Conservation (phyloP, 371 early-diverging fungal species). For the Capniomyces stellatus region DNA sequence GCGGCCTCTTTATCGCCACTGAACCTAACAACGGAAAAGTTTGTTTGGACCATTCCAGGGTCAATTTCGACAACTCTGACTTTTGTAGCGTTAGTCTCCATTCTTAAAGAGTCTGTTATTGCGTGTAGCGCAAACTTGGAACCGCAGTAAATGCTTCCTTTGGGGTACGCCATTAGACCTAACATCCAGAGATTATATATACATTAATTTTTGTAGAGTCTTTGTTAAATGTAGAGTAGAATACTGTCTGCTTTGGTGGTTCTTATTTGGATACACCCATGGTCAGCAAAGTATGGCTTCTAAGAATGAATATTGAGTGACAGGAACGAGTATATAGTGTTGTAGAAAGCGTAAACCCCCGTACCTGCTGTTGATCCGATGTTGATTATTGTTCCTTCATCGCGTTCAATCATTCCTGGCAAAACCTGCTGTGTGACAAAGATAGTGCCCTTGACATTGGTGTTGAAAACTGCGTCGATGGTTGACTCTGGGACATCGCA, state of each 20-base stretch:
- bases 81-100: conserved; percentile 59
- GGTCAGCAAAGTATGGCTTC: too few relatives aligned
- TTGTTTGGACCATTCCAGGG: conserved; percentile 76
- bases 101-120: conserved; percentile 49
- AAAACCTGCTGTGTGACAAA: conserved; percentile 64
- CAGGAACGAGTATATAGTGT: too few relatives aligned
- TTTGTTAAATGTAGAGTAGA: too few relatives aligned
- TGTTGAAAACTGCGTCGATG: conserved; percentile 67
- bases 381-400: conserved; percentile 67
- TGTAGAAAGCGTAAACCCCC: too few relatives aligned
- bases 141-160: conserved; percentile 78
- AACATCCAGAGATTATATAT: too few relatives aligned
- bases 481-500: conserved; percentile 36
- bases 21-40: conserved; percentile 75
- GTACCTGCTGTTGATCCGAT: conserved; percentile 63
- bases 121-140: conserved; percentile 80
- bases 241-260: too few relatives aligned
- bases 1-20: conserved; percentile 62
- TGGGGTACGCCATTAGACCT: conserved; percentile 29
- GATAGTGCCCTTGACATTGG: conserved; percentile 73
- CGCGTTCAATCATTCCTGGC: conserved; percentile 54
- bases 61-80: conserved; percentile 53
- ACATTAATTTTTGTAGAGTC: too few relatives aligned
- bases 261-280: too few relatives aligned
- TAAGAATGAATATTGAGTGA: too few relatives aligned